A percentile compares a stretch with the other conserved stretches of the same genome.
Conservation (phyloP, 306 rosid species). For the Vachellia collinsii region DNA sequence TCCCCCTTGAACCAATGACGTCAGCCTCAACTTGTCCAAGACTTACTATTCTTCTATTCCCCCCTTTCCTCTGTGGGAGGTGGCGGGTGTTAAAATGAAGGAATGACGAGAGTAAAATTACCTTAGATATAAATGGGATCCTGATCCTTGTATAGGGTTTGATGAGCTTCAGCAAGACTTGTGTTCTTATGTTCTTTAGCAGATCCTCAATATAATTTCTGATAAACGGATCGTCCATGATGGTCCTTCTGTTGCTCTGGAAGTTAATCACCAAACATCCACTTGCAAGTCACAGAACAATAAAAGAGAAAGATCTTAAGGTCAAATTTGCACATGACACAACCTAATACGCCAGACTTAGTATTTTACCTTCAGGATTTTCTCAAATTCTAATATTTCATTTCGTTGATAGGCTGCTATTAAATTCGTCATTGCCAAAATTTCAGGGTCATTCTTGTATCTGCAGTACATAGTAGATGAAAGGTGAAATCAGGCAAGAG, state of each 20-base stretch:
- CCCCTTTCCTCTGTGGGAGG: not conserved
- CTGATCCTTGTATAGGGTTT: slow-evolving; percentile 96
- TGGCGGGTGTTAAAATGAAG: slow-evolving; percentile 8
- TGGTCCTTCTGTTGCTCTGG: slow-evolving; percentile 86
- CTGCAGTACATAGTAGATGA: slow-evolving; percentile 51
- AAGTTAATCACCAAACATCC: slow-evolving; percentile 32
- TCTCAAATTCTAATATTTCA: slow-evolving; percentile 96
- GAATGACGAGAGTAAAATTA: slow-evolving; percentile 31
- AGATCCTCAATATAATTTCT: slow-evolving; percentile 96
- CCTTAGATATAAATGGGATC: slow-evolving; percentile 97
- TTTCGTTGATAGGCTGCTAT: slow-evolving; percentile 97
- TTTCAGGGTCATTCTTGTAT: slow-evolving; percentile 97
- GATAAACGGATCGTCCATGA: slow-evolving; percentile 96
- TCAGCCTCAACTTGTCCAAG: slow-evolving; percentile 4
- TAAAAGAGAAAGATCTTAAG: slow-evolving; percentile 25
- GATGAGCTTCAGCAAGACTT: slow-evolving; percentile 95
- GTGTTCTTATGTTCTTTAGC: slow-evolving; percentile 95
- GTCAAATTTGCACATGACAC: slow-evolving; percentile 13
- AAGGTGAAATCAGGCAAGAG: slow-evolving; percentile 7
- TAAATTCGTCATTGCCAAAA: slow-evolving; percentile 97
- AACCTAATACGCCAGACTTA: slow-evolving; percentile 15
- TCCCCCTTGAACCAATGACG: not conserved
- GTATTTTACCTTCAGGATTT: slow-evolving; percentile 76
- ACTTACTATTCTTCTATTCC: slow-evolving; percentile 1
- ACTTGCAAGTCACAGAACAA: slow-evolving; percentile 28